A percentile compares a stretch with the other conserved stretches of the same genome.
Evolutionary conservation across 2,329 filamentous ascomycete genomes (phyloP).

Genomic region (Cladophialophora carrionii): DNA sequence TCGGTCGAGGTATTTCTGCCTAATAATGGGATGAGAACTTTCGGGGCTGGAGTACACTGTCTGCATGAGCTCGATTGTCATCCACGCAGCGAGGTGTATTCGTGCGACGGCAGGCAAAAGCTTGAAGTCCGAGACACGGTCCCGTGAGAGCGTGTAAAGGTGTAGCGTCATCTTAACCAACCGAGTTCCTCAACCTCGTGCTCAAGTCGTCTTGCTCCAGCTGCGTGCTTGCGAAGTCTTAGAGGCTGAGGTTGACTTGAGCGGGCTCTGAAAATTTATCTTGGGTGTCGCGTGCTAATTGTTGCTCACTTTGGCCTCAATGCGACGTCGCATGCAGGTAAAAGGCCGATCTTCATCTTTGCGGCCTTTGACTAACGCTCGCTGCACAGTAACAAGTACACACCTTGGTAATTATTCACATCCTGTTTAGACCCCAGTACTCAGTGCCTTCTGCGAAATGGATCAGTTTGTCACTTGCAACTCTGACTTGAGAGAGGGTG

Average conservation of each 20-base stretch:
- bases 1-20: slow-evolving; percentile 17
- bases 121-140: background rate
- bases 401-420: background rate
- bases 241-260: too few relatives aligned
- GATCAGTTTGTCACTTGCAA: background rate
- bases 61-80: slow-evolving; percentile 22
- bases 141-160: slow-evolving; percentile 2
- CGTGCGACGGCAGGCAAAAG: slow-evolving; percentile 12
- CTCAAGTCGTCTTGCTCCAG: background rate
- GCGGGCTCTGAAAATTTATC: too few relatives aligned
- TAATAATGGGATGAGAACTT: slow-evolving; percentile 11
- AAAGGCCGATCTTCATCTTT: background rate
- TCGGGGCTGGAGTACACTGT: slow-evolving; percentile 22
- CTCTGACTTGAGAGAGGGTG: background rate
- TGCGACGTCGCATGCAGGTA: background rate
- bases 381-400: background rate
- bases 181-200: background rate
- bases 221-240: background rate
- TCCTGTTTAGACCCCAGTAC: background rate
- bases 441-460: background rate
- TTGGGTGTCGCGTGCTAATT: background rate
- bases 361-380: background rate
- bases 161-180: background rate
- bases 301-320: background rate
- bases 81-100: slow-evolving; percentile 26